Conservation (phyloP, 192 early-diverging fungal species). For the Ramicandelaber brevisporus region DNA sequence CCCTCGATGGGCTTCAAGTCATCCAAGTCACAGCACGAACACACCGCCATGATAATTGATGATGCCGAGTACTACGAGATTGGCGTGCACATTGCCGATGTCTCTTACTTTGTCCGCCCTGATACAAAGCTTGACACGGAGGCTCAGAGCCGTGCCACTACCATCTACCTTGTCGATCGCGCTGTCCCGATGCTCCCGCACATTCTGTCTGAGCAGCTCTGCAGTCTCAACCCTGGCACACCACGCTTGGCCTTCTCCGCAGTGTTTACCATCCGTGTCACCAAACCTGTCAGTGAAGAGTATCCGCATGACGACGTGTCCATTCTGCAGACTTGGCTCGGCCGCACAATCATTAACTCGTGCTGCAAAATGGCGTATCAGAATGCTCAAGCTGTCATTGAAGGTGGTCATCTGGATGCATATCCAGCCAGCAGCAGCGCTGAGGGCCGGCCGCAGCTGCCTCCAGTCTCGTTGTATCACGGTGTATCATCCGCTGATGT, state of each 20-base stretch:
- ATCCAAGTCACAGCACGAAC: background rate
- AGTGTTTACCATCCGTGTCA: conserved; percentile 29
- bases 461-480: conserved; percentile 4
- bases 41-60: background rate
- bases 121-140: conserved; percentile 61
- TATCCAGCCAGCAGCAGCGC: conserved; percentile 5
- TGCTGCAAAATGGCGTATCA: conserved; percentile 87
- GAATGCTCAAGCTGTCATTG: conserved; percentile 67
- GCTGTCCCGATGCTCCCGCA: conserved; percentile 89
- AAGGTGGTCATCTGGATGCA: conserved; percentile 6
- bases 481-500: conserved; percentile 14
- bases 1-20: background rate
- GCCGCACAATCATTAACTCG: conserved; percentile 69
- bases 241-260: conserved; percentile 86
- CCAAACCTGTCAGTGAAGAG: conserved; percentile 19
- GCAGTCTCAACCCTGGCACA: conserved; percentile 64
- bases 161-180: conserved; percentile 76
- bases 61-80: too few species aligned
- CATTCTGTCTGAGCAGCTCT: conserved; percentile 52
- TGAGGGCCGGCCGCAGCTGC: too few species aligned
- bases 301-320: conserved; percentile 28
- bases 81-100: conserved; percentile 88
- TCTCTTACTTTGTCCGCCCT: conserved; percentile 72
- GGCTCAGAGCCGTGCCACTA: conserved; percentile 66
- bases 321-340: conserved; percentile 55